phyloP scores from a whole-genome alignment of 768 basidiomycete genomes.

The Infundibulicybe gibba region DNA sequence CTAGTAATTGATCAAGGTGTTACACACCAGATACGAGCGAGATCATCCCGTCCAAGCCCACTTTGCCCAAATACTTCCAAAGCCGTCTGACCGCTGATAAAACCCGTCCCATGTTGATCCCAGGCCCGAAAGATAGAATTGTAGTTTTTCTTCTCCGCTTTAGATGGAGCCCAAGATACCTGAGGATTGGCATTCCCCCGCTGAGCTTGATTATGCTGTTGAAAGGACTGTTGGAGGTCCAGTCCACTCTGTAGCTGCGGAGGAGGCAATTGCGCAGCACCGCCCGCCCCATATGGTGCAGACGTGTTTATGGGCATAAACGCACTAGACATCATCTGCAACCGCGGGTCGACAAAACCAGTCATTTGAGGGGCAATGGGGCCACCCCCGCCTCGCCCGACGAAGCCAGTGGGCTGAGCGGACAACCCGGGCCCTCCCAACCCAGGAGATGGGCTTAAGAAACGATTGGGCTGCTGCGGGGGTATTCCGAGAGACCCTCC shows the following conservation, averaged over 20 bases:
- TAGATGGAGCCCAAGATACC: conserved; percentile 83
- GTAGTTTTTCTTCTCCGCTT: conserved; percentile 94
- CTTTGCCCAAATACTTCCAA: conserved; percentile 93
- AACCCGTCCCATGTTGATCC: conserved; percentile 79
- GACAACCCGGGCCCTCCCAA: conserved; percentile 36
- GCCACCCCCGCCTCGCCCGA: conserved; percentile 27
- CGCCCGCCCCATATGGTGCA: conserved; percentile 54
- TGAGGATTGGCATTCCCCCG: conserved; percentile 62
- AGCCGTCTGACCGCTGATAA: conserved; percentile 82
- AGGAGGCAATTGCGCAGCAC: conserved; percentile 62
- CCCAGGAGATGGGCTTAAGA: conserved; percentile 57
- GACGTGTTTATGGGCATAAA: conserved; percentile 82
- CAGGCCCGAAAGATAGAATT: conserved; percentile 97
- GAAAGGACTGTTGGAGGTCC: conserved; percentile 80
- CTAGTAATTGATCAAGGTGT: background rate
- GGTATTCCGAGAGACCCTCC: conserved; percentile 36
- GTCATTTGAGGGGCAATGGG: conserved; percentile 72
- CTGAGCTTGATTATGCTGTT: conserved; percentile 78
- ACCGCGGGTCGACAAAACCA: conserved; percentile 77
- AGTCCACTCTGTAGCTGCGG: conserved; percentile 40
- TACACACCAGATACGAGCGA: conserved; percentile 88
- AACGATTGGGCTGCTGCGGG: conserved; percentile 40
- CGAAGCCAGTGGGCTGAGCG: conserved; percentile 61
- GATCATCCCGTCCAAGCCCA: conserved; percentile 82
- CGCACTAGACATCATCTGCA: conserved; percentile 85